These are phyloP conservation scores for Monosporascus sp. DNA, from an alignment of 2,329 filamentous ascomycete genomes.

Conservation along the genomic window DNA sequence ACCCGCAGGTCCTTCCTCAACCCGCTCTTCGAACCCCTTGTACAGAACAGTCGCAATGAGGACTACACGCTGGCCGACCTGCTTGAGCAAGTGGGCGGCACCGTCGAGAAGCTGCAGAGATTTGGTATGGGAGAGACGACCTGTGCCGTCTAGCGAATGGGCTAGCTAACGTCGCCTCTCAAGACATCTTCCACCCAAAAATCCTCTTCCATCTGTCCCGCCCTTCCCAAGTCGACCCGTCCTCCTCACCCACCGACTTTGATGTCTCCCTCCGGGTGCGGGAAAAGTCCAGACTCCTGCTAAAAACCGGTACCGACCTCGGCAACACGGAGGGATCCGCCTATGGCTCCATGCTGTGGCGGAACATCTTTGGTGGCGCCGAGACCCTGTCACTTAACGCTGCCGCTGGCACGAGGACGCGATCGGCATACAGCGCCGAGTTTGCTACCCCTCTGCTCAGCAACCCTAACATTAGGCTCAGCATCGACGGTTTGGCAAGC, in stretches of 20 bases:
- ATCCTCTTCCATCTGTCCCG: slow-evolving; percentile 80
- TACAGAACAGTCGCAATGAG: slow-evolving; percentile 60
- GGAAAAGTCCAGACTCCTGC: slow-evolving; percentile 76
- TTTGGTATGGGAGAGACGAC: slow-evolving; percentile 58
- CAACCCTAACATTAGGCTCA: slow-evolving; percentile 74
- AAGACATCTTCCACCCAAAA: slow-evolving; percentile 82
- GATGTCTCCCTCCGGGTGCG: slow-evolving; percentile 72
- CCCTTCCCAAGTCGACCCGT: slow-evolving; percentile 62
- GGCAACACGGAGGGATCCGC: slow-evolving; percentile 92
- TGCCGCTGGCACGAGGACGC: slow-evolving; percentile 81
- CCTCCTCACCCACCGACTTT: slow-evolving; percentile 69
- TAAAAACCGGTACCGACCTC: slow-evolving; percentile 92
- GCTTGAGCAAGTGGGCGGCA: slow-evolving; percentile 36
- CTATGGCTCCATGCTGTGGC: slow-evolving; percentile 78
- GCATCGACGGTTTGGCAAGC: slow-evolving; percentile 75
- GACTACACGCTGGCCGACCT: slow-evolving; percentile 78
- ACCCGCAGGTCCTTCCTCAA: slow-evolving; percentile 83
- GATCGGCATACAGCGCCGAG: slow-evolving; percentile 83
- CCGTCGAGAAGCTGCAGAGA: slow-evolving; percentile 56
- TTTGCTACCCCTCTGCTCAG: slow-evolving; percentile 79
- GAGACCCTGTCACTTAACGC: slow-evolving; percentile 85
- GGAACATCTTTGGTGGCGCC: slow-evolving; percentile 91
- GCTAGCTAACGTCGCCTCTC: slow-evolving; percentile 13
- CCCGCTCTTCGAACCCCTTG: slow-evolving; percentile 70
- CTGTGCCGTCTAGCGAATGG: slow-evolving; percentile 4